Evolutionary conservation across 2,329 filamentous ascomycete species (phyloP).

Genomic region (Cladosporium sp.): DNA sequence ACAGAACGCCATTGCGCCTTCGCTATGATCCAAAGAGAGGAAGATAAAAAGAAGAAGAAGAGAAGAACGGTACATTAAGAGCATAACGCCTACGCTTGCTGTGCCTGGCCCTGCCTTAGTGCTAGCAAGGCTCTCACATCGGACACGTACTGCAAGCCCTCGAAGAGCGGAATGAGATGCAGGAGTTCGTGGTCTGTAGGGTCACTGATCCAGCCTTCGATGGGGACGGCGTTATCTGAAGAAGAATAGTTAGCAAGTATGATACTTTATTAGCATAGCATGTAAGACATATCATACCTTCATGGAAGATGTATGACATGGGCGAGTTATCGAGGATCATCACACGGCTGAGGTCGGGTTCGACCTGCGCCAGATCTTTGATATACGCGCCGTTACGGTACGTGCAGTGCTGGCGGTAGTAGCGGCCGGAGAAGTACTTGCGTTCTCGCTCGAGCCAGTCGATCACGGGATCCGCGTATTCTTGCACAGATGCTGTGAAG

Average conservation of each 20-base stretch:
- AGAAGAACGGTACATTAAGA: neutral
- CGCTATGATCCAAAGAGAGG: conserved; percentile 12
- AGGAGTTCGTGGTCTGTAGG: conserved; percentile 94
- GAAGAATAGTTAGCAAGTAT: conserved; percentile 1
- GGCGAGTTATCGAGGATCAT: conserved; percentile 99
- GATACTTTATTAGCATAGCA: neutral
- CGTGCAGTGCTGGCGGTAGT: conserved; percentile 97
- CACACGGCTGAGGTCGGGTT: conserved; percentile 94
- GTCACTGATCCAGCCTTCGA: conserved; percentile 99
- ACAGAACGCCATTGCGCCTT: conserved; percentile 17
- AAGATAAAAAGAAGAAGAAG: neutral
- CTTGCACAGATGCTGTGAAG: conserved; percentile 96
- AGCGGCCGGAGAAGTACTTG: conserved; percentile 91
- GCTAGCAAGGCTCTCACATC: conserved; percentile 90
- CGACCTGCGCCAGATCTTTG: conserved; percentile 93
- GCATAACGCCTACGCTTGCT: conserved; percentile 14
- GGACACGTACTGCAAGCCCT: conserved; percentile 93
- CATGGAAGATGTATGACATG: conserved; percentile 96
- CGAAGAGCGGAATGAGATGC: conserved; percentile 86
- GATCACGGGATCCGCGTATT: conserved; percentile 97
- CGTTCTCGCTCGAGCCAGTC: conserved; percentile 97
- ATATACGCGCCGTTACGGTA: conserved; percentile 95
- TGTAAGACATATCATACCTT: conserved; percentile 62
- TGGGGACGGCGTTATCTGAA: conserved; percentile 95
- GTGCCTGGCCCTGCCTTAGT: conserved; percentile 67